phyloP scores from a whole-genome alignment of 768 basidiomycete genomes.

The Hebeloma cylindrosporum region DNA sequence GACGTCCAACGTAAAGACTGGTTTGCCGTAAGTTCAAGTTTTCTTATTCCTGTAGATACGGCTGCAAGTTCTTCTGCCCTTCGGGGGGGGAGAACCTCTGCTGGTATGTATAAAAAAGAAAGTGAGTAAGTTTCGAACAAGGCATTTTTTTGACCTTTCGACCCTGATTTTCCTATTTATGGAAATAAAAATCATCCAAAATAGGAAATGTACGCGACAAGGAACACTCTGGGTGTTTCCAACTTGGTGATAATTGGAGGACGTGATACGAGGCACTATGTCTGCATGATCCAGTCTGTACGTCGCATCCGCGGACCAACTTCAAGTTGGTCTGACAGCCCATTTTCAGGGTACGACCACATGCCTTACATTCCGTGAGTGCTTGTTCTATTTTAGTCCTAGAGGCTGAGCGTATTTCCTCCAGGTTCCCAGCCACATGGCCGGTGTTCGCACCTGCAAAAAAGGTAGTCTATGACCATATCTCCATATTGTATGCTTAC shows the following conservation, averaged over 20 bases:
- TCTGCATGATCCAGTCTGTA: conserved; percentile 52
- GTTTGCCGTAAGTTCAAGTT: too few relatives aligned
- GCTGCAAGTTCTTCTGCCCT: too few relatives aligned
- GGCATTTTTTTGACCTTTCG: too few relatives aligned
- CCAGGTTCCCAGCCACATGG: conserved; percentile 33
- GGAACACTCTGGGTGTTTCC: conserved; percentile 46
- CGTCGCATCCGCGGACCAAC: conserved; percentile 11
- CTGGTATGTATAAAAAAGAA: too few relatives aligned
- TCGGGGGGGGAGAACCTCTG: too few relatives aligned
- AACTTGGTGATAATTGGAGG: conserved; percentile 59
- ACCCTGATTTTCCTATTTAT: too few relatives aligned
- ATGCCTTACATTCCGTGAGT: conserved; percentile 62
- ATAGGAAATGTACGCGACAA: too few relatives aligned
- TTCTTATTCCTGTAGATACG: too few relatives aligned
- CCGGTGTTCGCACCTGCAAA: conserved; percentile 30
- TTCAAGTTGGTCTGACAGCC: background rate
- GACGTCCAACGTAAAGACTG: too few relatives aligned
- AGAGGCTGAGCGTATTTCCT: background rate
- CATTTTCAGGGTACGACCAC: conserved; percentile 47
- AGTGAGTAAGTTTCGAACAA: too few relatives aligned
- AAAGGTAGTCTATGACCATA: conserved; percentile 20
- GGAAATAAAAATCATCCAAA: too few relatives aligned
- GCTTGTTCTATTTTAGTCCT: background rate
- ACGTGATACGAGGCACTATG: conserved; percentile 58
- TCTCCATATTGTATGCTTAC: too few relatives aligned